Base-by-base conservation (phyloP, 192 early-diverging fungal genomes). In the Gryganskiella cystojenkinii region DNA sequence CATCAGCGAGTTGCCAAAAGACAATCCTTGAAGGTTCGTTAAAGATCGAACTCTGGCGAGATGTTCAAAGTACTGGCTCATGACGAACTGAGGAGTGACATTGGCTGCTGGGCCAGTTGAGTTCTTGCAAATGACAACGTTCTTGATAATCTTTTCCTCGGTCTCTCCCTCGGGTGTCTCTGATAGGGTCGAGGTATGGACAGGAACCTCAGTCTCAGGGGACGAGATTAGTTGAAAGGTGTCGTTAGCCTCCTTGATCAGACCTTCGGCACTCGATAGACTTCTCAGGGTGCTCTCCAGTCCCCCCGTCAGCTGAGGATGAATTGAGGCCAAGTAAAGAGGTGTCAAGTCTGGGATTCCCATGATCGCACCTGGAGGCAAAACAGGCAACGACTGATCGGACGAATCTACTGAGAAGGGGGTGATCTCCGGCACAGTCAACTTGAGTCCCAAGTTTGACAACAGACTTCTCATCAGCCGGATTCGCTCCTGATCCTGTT, bases 1-100 rank as follows among this genome's bases (percentile, higher is more conserved):
- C 70, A 97, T 64, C 2, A 99, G 59, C 43, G 71, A 83, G 22
- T 89, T 89, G 22, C 98, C 98, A 43, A 92, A 89, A 15, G 57
- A 67, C 47, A 81, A 80, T 30, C 68, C 67, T 27, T 65, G 67
- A 47, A 64, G 79, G 13, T 83, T 70, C 15, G 19, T 14, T 0
- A 81, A 75, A 0, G 80, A 68, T 67, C 86, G 71, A 13, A 78
- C 62, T 33, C 83, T 69, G 17, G 63, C 61, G 60, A 94, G 80
- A 54, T 85, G 64, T 7, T 75, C 47, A 50, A 89, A 86, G 30
- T 80, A 92, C 4, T 73, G 78, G 0, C 42, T 10, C 81, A 90
- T 80, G 57, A 84, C 69, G 59, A 95, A 95, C 7, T 82, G 83
- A 13, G 89, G 88, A 1, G 90, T 92, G 31, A 82, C 61, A 9